Base-by-base conservation (phyloP, 1,139 yeast genomes). In the Debaryomyces udenii region DNA sequence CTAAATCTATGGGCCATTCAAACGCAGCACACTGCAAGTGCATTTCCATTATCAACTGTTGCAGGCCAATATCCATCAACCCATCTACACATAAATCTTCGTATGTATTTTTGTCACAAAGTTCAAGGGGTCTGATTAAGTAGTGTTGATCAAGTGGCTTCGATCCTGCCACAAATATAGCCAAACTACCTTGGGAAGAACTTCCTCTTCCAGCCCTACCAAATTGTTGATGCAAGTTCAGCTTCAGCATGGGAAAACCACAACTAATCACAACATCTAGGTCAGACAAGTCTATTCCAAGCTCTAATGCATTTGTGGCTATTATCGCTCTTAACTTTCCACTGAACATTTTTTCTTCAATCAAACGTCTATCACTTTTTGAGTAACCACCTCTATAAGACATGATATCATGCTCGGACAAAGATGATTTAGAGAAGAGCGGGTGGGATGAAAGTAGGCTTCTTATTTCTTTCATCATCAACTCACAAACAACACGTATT, bases 311-410 rank as follows among this genome's bases (percentile, higher is more conserved):
- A 63, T 90, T 90, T 0, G 99, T 94, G 0, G 99, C 95, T 3
- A 93, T 81, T 22, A 94, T 86, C 0, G 96, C 98, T 41, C 84
- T 70, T 20, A 93, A 64, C 40, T 81, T 79, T 0, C 98, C 97
- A 43, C 78, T 78, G 59, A 93, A 94, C 96, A 93, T 89, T 54
- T 86, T 89, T 37, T 75, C 74, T 59, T 93, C 99, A 43, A 93
- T 93, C 36, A 80, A 76, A 48, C 99, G 76, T 49, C 99, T 74
- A 57, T 93, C 98, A 2, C 76, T 64, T 3, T 89, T 83, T 4
- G 96, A 82, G 55, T 93, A 93, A 0, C 99, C 99, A 24, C 99
- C 99, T 49, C 99, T 71, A 53, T 93, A 93, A 31, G 96, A 82
- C 94, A 89, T 88, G 1, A 93, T 86, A 44, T 85, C 86, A 5